Conservation (phyloP, 2,329 filamentous ascomycete genomes). For the Pseudogymnoascus sp. region DNA sequence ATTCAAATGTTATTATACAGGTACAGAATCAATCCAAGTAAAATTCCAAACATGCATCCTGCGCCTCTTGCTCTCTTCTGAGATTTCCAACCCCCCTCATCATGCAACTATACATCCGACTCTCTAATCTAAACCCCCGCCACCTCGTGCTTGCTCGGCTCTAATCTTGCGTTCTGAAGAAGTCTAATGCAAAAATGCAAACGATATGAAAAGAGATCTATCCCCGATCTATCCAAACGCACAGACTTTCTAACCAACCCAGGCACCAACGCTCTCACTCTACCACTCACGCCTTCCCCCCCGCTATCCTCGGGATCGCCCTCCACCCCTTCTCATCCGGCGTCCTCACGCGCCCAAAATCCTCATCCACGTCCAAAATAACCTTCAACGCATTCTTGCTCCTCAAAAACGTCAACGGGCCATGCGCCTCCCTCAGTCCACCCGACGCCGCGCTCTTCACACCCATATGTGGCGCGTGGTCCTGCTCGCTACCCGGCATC, state of each 20-base stretch:
- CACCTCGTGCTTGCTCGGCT: neutral
- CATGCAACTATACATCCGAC: slow-evolving; percentile 36
- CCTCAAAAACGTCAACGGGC: slow-evolving; percentile 50
- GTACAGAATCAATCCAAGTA: neutral
- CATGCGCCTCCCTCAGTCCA: slow-evolving; percentile 28
- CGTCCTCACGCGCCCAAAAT: slow-evolving; percentile 58
- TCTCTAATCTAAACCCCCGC: neutral
- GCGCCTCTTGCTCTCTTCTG: slow-evolving; percentile 16
- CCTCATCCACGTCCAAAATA: slow-evolving; percentile 86
- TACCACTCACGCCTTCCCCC: slow-evolving; percentile 15
- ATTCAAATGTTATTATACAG: neutral
- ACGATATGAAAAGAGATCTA: slow-evolving; percentile 6
- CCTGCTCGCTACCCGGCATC: slow-evolving; percentile 58
- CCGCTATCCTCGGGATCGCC: slow-evolving; percentile 22
- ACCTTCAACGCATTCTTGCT: slow-evolving; percentile 93
- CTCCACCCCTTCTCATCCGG: slow-evolving; percentile 25
- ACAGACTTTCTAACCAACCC: neutral
- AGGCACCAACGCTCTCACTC: neutral
- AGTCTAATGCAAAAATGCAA: slow-evolving; percentile 4
- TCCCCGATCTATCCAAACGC: slow-evolving; percentile 1
- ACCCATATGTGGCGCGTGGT: slow-evolving; percentile 46
- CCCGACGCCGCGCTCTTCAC: slow-evolving; percentile 57
- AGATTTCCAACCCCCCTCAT: slow-evolving; percentile 27
- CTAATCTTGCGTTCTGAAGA: neutral
- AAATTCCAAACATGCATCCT: slow-evolving; percentile 5